A percentile compares a stretch with the other conserved stretches of the same genome.
Evolutionary conservation across 495 filamentous ascomycete genomes (phyloP).

Genomic region (Staphylotrichum tortipilum): DNA sequence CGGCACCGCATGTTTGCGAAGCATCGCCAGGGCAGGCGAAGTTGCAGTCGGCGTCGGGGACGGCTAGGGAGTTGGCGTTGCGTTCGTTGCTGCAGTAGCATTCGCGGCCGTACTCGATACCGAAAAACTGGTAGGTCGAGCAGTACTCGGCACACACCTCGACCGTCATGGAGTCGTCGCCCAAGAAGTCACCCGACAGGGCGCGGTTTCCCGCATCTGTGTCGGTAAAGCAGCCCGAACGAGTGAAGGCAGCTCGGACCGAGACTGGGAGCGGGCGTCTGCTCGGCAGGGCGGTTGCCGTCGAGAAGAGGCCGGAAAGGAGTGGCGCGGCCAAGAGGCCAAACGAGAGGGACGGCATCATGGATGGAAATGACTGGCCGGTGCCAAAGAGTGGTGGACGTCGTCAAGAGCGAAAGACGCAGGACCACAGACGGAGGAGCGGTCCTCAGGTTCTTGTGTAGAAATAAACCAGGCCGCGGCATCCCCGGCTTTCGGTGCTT

Average conservation of each 20-base stretch:
- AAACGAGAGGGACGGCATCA: too few relatives aligned
- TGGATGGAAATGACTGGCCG: too few relatives aligned
- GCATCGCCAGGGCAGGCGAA: conserved; percentile 41
- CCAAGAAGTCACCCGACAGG: conserved; percentile 41
- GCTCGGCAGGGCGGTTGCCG: too few relatives aligned
- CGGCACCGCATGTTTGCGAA: conserved; percentile 38
- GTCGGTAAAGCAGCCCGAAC: conserved; percentile 31
- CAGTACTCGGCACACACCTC: conserved; percentile 51
- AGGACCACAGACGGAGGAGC: too few relatives aligned
- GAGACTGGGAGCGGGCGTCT: too few relatives aligned
- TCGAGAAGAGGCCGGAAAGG: too few relatives aligned
- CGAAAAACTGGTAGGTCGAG: conserved; percentile 45
- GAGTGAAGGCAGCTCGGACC: conserved; percentile 17
- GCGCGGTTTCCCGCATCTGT: conserved; percentile 43
- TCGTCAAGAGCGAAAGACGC: too few relatives aligned
- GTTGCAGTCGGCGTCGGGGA: conserved; percentile 36
- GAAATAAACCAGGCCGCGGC: too few relatives aligned
- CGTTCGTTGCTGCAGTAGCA: conserved; percentile 56
- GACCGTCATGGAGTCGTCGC: conserved; percentile 48
- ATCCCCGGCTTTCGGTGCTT: too few relatives aligned
- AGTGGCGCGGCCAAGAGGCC: too few relatives aligned
- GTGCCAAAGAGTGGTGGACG: too few relatives aligned
- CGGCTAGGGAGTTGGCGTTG: conserved; percentile 29
- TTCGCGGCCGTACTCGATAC: conserved; percentile 58
- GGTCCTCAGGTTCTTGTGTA: too few relatives aligned